A percentile compares a stretch with the other conserved stretches of the same genome.
Evolutionary conservation across 257 asterid genomes (phyloP).

Genomic region (Mentha longifolia): DNA sequence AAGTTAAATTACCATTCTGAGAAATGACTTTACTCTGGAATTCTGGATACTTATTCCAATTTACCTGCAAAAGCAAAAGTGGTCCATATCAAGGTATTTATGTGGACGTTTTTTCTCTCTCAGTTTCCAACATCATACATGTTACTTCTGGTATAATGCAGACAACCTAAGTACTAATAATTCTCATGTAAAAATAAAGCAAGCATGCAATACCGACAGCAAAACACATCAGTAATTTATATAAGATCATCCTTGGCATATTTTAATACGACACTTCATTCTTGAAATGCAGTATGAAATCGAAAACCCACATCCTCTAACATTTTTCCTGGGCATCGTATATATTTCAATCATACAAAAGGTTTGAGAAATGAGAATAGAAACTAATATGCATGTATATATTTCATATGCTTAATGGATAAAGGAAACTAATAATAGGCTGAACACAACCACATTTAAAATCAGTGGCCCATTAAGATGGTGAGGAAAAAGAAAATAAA

Average conservation of each 20-base stretch:
- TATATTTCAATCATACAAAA: neutral
- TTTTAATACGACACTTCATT: neutral
- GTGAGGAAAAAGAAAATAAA: neutral
- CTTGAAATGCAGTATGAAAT: conserved; percentile 6
- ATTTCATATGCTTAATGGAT: neutral
- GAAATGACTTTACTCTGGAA: conserved; percentile 36
- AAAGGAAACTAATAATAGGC: neutral
- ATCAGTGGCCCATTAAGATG: neutral
- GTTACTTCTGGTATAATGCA: conserved; percentile 13
- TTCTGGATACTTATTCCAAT: conserved; percentile 60
- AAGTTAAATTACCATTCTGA: conserved; percentile 36
- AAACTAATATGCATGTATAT: conserved; percentile 1
- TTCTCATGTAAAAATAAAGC: conserved; percentile 19
- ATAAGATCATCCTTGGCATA: neutral
- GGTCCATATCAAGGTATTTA: neutral
- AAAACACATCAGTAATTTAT: neutral
- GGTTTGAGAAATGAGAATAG: neutral
- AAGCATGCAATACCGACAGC: conserved; percentile 9
- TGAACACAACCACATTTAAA: conserved; percentile 5
- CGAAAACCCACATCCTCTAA: neutral
- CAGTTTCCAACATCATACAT: conserved; percentile 15
- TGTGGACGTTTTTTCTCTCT: neutral
- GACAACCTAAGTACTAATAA: conserved; percentile 16
- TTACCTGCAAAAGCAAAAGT: conserved; percentile 45
- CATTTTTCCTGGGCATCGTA: conserved; percentile 4